phyloP scores from a whole-genome alignment of 805 yeast genomes.

The Blastobotrys robertii region DNA sequence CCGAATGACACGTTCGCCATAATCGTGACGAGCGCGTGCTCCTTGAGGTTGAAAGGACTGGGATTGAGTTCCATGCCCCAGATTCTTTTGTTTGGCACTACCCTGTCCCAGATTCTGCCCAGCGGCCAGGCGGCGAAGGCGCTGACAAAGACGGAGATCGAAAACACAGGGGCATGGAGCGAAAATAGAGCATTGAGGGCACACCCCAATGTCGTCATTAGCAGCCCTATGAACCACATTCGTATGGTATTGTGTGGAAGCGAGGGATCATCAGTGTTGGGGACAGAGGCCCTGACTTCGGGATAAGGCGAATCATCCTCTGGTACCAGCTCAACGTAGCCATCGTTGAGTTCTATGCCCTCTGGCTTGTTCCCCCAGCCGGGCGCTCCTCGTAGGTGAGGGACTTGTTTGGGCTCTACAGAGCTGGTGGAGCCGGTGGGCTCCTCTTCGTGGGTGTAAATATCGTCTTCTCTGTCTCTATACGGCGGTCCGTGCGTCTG shows the following conservation, averaged over 20 bases:
- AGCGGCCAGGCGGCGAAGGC: constrained; percentile 58
- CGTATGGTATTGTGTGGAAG: constrained; percentile 45
- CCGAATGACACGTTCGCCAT: constrained; percentile 40
- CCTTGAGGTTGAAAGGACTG: constrained; percentile 53
- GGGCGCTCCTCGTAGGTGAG: too few species aligned
- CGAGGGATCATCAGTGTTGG: constrained; percentile 42
- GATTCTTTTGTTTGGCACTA: constrained; percentile 27
- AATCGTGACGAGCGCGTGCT: constrained; percentile 48
- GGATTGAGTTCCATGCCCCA: constrained; percentile 40
- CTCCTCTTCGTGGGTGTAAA: too few species aligned
- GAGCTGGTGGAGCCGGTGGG: too few species aligned
- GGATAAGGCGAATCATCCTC: constrained; percentile 45
- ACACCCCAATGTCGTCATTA: constrained; percentile 48
- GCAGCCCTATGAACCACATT: constrained; percentile 43
- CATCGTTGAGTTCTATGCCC: constrained; percentile 4
- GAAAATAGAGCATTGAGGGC: constrained; percentile 52
- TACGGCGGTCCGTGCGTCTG: too few species aligned
- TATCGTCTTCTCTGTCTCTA: too few species aligned
- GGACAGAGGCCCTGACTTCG: constrained; percentile 58
- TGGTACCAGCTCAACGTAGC: constrained; percentile 13
- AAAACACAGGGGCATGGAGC: constrained; percentile 46
- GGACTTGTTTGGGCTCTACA: too few species aligned
- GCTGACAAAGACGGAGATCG: constrained; percentile 43
- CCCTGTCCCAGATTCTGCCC: constrained; percentile 41
- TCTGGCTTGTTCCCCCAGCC: too few species aligned